Evolutionary conservation across 371 early-diverging fungal genomes (phyloP).

Genomic region (Mortierella sp.): DNA sequence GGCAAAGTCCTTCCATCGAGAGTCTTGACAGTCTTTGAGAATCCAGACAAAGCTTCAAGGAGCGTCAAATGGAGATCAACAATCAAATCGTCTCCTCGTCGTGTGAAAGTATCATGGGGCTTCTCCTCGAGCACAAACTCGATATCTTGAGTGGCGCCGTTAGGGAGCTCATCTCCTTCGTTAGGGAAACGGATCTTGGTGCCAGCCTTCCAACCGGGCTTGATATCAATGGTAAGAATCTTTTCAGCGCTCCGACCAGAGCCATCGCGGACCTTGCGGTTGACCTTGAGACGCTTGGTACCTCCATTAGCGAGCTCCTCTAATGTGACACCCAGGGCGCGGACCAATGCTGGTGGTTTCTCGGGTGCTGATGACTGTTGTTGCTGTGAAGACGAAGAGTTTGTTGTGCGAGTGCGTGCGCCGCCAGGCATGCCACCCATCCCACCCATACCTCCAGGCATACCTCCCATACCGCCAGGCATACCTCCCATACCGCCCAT

Average conservation of each 20-base stretch:
- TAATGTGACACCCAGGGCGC: conserved; percentile 84
- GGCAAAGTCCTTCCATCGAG: conserved; percentile 84
- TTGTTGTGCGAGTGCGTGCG: conserved; percentile 29
- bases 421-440: conserved; percentile 58
- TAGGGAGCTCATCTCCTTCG: conserved; percentile 94
- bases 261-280: conserved; percentile 77
- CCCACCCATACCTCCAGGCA: conserved; percentile 50
- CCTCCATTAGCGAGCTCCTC: conserved; percentile 96
- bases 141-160: conserved; percentile 88
- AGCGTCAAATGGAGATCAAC: conserved; percentile 77
- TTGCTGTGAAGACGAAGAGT: conserved; percentile 34
- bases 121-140: conserved; percentile 97
- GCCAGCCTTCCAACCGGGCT: conserved; percentile 99
- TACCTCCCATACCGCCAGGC: conserved; percentile 40
- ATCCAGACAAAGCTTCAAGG: conserved; percentile 89
- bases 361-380: conserved; percentile 35
- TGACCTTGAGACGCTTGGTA: conserved; percentile 95
- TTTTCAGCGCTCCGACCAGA: conserved; percentile 77
- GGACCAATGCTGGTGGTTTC: conserved; percentile 75
- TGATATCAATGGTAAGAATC: conserved; percentile 89
- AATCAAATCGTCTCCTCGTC: conserved; percentile 93
- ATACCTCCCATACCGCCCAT: conserved; percentile 30
- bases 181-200: conserved; percentile 95
- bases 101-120: conserved; percentile 89
- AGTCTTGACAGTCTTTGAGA: conserved; percentile 79